phyloP scores from a whole-genome alignment of 2,329 filamentous ascomycete genomes.

The Coleophoma crateriformis region DNA sequence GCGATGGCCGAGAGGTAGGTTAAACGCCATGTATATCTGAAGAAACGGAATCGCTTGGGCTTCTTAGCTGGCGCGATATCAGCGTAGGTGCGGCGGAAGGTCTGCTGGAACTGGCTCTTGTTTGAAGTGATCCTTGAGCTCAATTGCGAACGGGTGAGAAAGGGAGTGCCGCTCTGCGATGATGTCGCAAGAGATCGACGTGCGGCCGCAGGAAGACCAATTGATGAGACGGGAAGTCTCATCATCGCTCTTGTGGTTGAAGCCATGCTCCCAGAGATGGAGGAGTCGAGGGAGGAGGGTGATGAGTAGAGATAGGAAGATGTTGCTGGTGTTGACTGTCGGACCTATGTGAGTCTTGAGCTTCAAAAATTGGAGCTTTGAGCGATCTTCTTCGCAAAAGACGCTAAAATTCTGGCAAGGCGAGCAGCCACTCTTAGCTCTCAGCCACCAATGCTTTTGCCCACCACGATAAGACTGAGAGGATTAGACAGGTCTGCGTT shows the following conservation, averaged over 20 bases:
- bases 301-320: too few relatives aligned
- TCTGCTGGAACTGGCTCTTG: slow-evolving; percentile 26
- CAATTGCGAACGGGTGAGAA: slow-evolving; percentile 20
- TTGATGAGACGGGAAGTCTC: slow-evolving; percentile 23
- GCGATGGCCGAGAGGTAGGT: slow-evolving; percentile 71
- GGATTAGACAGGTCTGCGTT: too few relatives aligned
- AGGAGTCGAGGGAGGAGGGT: slow-evolving; percentile 4
- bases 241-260: slow-evolving; percentile 24
- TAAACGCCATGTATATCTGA: slow-evolving; percentile 79
- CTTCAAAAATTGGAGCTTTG: slow-evolving; percentile 1
- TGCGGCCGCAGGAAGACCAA: slow-evolving; percentile 19
- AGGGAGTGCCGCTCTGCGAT: slow-evolving; percentile 5
- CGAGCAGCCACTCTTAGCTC: too few relatives aligned
- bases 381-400: too few relatives aligned
- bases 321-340: not conserved
- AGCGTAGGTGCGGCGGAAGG: slow-evolving; percentile 38
- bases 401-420: too few relatives aligned
- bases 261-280: slow-evolving; percentile 21
- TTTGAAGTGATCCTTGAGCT: slow-evolving; percentile 14
- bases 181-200: slow-evolving; percentile 22
- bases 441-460: too few relatives aligned
- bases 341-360: not conserved
- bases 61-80: slow-evolving; percentile 38
- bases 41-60: slow-evolving; percentile 56
- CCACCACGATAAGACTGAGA: too few relatives aligned